Evolutionary conservation across 305 asterid genomes (phyloP).

Genomic region (Solanum hybrid): DNA sequence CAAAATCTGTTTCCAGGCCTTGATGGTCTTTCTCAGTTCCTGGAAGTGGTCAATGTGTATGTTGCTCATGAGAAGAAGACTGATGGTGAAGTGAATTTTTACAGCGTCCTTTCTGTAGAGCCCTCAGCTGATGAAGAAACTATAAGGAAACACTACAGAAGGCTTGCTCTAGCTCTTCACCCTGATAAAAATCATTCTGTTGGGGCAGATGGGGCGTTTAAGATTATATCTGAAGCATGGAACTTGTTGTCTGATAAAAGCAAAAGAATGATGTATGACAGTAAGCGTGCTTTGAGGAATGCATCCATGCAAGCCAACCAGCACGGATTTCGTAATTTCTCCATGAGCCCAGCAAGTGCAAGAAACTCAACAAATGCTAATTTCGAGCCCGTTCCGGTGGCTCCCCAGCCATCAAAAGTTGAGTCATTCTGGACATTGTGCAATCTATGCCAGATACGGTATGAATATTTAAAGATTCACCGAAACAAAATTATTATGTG

Average conservation of each 20-base stretch:
- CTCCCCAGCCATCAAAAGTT: constrained; percentile 9
- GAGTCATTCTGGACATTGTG: constrained; percentile 59
- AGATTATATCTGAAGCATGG: constrained; percentile 50
- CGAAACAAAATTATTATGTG: constrained; percentile 37
- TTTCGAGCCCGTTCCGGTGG: not conserved
- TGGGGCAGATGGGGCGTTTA: constrained; percentile 68
- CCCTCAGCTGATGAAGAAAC: constrained; percentile 32
- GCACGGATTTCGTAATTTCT: not conserved
- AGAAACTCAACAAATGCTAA: constrained; percentile 1
- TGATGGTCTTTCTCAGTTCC: constrained; percentile 51
- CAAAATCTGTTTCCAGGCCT: constrained; percentile 44
- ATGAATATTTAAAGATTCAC: constrained; percentile 26
- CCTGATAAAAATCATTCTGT: constrained; percentile 60
- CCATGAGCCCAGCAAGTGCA: constrained; percentile 17
- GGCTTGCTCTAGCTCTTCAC: constrained; percentile 47
- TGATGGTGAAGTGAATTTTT: constrained; percentile 47
- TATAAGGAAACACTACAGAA: constrained; percentile 29
- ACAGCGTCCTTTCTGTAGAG: constrained; percentile 37
- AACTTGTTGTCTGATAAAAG: constrained; percentile 40
- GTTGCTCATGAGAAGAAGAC: constrained; percentile 33
- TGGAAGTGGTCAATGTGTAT: constrained; percentile 32
- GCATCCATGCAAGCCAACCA: constrained; percentile 11
- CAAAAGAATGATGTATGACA: constrained; percentile 31
- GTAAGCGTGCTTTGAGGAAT: constrained; percentile 22
- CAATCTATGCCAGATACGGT: constrained; percentile 26